A percentile compares a stretch with the other conserved stretches of the same genome.
These are phyloP conservation scores for Cutaneotrichosporon arboriforme DNA, from an alignment of 1,284 basidiomycete species.

Conservation along the genomic window DNA sequence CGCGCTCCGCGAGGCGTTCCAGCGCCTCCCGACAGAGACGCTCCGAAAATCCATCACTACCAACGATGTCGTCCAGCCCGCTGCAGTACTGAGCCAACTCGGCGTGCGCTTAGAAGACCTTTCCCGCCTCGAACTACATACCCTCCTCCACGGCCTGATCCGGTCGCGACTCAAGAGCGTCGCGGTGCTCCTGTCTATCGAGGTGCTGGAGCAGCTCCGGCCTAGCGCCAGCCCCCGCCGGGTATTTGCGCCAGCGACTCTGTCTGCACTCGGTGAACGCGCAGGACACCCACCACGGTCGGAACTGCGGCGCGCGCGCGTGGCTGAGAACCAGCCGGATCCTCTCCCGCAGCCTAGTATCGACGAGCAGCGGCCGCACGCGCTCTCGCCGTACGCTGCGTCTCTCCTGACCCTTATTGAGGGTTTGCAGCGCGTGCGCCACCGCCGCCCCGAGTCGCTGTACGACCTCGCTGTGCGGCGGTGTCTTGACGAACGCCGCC, in stretches of 20 bases:
- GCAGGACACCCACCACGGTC: background rate
- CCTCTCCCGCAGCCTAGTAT: constrained; percentile 14
- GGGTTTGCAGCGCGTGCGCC: constrained; percentile 28
- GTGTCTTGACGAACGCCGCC: constrained; percentile 25
- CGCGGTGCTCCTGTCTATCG: background rate
- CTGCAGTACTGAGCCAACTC: background rate
- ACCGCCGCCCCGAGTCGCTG: constrained; percentile 25
- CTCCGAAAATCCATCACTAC: background rate
- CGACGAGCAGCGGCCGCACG: constrained; percentile 15
- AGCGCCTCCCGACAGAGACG: too few species aligned
- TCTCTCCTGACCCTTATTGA: constrained; percentile 25
- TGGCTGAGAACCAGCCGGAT: background rate
- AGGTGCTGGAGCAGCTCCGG: constrained; percentile 1
- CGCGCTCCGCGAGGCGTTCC: too few species aligned
- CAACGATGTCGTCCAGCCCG: too few species aligned
- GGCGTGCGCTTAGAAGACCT: constrained; percentile 6
- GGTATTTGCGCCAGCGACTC: constrained; percentile 1
- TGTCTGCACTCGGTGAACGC: background rate
- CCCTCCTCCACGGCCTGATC: constrained; percentile 29
- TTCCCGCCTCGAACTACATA: constrained; percentile 25
- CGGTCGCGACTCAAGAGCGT: constrained; percentile 2
- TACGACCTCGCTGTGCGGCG: constrained; percentile 31
- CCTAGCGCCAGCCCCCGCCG: constrained; percentile 2
- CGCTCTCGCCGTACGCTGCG: background rate
- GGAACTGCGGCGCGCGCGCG: too few species aligned